Conservation (phyloP, 2,329 filamentous ascomycete species). For the Emericellopsis cladophorae region DNA sequence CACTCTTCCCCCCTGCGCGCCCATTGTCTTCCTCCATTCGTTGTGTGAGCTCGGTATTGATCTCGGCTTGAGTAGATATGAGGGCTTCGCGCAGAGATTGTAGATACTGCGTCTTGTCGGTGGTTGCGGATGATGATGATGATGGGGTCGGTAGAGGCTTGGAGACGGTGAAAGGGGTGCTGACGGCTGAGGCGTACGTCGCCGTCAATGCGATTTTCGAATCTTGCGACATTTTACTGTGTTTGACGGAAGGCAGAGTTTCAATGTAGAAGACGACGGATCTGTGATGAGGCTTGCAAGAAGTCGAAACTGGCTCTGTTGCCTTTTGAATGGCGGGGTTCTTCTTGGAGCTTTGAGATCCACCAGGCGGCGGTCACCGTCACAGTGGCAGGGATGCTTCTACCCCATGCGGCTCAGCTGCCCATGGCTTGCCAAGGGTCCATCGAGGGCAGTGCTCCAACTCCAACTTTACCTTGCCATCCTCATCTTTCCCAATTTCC, state of each 20-base stretch:
- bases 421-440: not conserved
- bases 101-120: constrained; percentile 48
- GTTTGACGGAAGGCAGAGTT: not conserved
- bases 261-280: not conserved
- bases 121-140: constrained; percentile 16
- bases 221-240: constrained; percentile 6
- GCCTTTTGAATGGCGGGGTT: not conserved
- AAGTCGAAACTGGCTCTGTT: no score
- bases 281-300: not conserved
- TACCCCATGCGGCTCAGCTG: not conserved
- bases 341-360: not conserved
- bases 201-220: constrained; percentile 24
- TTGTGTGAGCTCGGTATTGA: constrained; percentile 60
- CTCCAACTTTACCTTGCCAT: not conserved
- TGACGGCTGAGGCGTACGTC: constrained; percentile 39
- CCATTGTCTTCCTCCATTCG: constrained; percentile 65
- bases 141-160: constrained; percentile 20
- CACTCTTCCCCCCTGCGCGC: constrained; percentile 15
- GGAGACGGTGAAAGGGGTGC: constrained; percentile 30
- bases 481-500: not conserved
- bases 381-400: not conserved
- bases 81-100: constrained; percentile 43
- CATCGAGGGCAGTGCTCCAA: not conserved
- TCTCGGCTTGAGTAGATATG: constrained; percentile 43
- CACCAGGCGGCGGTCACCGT: no score